These are phyloP conservation scores for Geotrichum phurueaensis DNA, from an alignment of 1,139 yeast species.

Conservation along the genomic window DNA sequence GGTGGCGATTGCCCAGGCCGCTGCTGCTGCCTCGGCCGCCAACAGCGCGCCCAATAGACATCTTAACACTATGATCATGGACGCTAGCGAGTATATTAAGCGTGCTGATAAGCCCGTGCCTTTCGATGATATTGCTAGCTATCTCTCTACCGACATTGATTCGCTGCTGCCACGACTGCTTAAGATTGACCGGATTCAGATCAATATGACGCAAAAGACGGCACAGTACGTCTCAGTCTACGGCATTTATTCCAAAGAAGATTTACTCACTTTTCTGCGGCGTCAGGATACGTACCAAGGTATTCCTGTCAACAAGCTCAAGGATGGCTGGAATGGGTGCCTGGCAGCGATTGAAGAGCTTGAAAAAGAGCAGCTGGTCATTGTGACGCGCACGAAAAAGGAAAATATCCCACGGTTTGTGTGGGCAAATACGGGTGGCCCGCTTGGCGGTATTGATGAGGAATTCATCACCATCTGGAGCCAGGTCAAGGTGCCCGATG, in stretches of 20 bases:
- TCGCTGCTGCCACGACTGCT: conserved; percentile 59
- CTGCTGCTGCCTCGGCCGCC: conserved; percentile 33
- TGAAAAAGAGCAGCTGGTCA: conserved; percentile 56
- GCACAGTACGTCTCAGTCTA: conserved; percentile 84
- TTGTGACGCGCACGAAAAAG: conserved; percentile 83
- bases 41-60: conserved; percentile 49
- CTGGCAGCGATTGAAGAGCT: conserved; percentile 48
- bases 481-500: conserved; percentile 68
- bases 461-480: conserved; percentile 83
- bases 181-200: conserved; percentile 63
- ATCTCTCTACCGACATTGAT: conserved; percentile 43
- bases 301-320: conserved; percentile 76
- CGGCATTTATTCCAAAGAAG: conserved; percentile 77
- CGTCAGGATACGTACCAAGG: conserved; percentile 87
- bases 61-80: conserved; percentile 70
- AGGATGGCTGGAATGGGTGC: conserved; percentile 94
- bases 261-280: conserved; percentile 65
- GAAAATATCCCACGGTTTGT: conserved; percentile 85
- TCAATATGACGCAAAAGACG: conserved; percentile 45
- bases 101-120: conserved; percentile 62
- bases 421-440: conserved; percentile 82
- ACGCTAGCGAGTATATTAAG: conserved; percentile 84
- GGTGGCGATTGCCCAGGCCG: conserved; percentile 4
- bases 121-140: conserved; percentile 53
- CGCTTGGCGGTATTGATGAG: conserved; percentile 68